phyloP scores from a whole-genome alignment of 2,329 filamentous ascomycete species.

The Ramularia endophylla region DNA sequence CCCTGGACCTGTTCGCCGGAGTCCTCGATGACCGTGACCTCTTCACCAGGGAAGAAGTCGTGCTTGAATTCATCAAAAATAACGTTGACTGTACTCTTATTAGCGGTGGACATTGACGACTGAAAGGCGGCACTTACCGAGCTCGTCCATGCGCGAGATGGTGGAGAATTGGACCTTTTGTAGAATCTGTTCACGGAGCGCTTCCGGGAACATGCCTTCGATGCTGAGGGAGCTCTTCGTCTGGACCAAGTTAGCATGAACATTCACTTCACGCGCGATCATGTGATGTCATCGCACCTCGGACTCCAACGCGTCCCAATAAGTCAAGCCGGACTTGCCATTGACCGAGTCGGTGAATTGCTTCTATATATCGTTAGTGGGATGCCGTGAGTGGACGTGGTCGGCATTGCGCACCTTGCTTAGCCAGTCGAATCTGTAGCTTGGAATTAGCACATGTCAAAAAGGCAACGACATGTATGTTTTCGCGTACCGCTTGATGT shows the following conservation, averaged over 20 bases:
- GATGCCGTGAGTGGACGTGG: background rate
- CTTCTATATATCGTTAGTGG: constrained; percentile 48
- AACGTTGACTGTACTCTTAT: constrained; percentile 39
- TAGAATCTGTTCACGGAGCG: constrained; percentile 83
- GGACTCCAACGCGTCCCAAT: constrained; percentile 71
- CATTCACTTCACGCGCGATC: constrained; percentile 4
- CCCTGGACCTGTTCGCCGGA: constrained; percentile 59
- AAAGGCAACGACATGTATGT: constrained; percentile 8
- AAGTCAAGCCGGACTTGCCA: constrained; percentile 82
- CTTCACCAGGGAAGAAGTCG: constrained; percentile 86
- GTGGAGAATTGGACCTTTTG: constrained; percentile 88
- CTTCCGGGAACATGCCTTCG: constrained; percentile 84
- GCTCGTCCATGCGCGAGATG: constrained; percentile 79
- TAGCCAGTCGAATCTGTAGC: constrained; percentile 78
- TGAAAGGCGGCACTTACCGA: constrained; percentile 43
- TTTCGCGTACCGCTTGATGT: constrained; percentile 65
- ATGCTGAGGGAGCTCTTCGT: constrained; percentile 72
- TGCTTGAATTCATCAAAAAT: constrained; percentile 66
- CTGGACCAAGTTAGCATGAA: constrained; percentile 29
- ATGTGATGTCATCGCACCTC: constrained; percentile 26
- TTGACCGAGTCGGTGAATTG: constrained; percentile 95
- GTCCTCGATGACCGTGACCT: constrained; percentile 65
- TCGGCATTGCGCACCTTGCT: constrained; percentile 59
- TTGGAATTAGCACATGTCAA: background rate
- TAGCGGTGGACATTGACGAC: background rate